Evolutionary conservation across 2,329 filamentous ascomycete species (phyloP), one percentile per base, ranked within the genome.

Genomic region (Aspergillus puulaauensis): DNA sequence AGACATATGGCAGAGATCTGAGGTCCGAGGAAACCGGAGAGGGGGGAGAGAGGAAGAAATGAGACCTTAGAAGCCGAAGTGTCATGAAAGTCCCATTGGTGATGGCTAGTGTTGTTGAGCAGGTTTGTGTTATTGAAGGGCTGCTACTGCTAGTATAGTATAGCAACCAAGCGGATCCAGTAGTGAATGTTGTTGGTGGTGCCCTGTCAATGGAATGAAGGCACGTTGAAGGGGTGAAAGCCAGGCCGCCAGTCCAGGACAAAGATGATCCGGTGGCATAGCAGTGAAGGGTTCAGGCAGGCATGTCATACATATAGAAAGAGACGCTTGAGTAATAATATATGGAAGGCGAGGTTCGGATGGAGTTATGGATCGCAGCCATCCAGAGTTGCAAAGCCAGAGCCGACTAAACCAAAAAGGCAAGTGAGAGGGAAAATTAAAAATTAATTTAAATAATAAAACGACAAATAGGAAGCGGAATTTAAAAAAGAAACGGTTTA

Each of bases 211-310:
- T 62, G 67, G 67, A 70, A 70, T 70, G 68, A 68, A 69, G 67
- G 67, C 65, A 69, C 67, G 68, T 66, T 65, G 60, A 67, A 70
- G 65, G 68, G 67, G 66, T 62, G 89, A 79, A 51, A 31, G 31
- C 46, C 54, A 56, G 79, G 60, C 88, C 88, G 80, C 79, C 62
- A 83, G 86, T 76, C 67, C 67, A 67, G 59, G 61, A 80, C 81
- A 60, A 78, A 46, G 55, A 46, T 37, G 54, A 61, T 62, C 60
- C 60, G 61, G 48, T 59, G 21, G 55, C 49, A 56, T 58, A 52
- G 52, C 43, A 49, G 52, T 39, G 31, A 24, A 51, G 39, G 27
- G 15, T 17, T 54, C 40, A 54, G 52, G 52, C 52, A 41, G 44
- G 40, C 52, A 54, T 54, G 52, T 54, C 52, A 53, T 54, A 58